Evolutionary conservation across 805 yeast genomes (phyloP).

Genomic region (Komagataella pseudopastoris): DNA sequence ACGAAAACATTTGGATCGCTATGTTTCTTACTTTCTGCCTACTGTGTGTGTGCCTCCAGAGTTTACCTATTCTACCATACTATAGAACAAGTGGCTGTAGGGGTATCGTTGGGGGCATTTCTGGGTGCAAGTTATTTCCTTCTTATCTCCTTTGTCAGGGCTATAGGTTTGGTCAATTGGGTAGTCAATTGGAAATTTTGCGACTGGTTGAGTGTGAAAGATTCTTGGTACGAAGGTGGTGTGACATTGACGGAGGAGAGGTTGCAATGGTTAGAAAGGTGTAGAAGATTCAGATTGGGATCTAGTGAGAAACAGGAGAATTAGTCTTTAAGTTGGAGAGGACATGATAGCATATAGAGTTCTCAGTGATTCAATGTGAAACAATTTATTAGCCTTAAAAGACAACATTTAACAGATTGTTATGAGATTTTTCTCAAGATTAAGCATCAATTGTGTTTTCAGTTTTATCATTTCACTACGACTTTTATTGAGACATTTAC

Average conservation of each 20-base stretch:
- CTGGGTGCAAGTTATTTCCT: constrained; percentile 48
- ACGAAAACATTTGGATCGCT: constrained; percentile 16
- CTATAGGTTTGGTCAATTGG: constrained; percentile 56
- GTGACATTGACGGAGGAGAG: not conserved
- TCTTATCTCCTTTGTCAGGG: constrained; percentile 40
- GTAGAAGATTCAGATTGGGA: not conserved
- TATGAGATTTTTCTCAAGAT: not conserved
- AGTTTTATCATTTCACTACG: not conserved
- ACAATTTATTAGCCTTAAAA: too few relatives aligned
- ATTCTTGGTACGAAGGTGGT: constrained; percentile 23
- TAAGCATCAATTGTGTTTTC: too few relatives aligned
- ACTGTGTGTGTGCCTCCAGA: constrained; percentile 51
- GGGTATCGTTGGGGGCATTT: constrained; percentile 46
- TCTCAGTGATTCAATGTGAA: not conserved
- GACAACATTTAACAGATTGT: too few relatives aligned
- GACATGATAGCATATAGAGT: not conserved
- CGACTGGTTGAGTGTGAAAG: constrained; percentile 40
- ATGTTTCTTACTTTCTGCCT: constrained; percentile 15
- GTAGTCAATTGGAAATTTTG: constrained; percentile 44
- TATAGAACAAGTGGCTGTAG: constrained; percentile 58
- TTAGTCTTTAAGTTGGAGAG: not conserved
- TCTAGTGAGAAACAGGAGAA: not conserved
- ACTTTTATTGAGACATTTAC: not conserved
- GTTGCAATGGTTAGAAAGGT: not conserved
- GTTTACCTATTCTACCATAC: constrained; percentile 74